Percentiles rank a stretch among this genome's conserved stretches.
phyloP scores from a whole-genome alignment of 371 early-diverging fungal species.

The Apophysomyces ossiformis region DNA sequence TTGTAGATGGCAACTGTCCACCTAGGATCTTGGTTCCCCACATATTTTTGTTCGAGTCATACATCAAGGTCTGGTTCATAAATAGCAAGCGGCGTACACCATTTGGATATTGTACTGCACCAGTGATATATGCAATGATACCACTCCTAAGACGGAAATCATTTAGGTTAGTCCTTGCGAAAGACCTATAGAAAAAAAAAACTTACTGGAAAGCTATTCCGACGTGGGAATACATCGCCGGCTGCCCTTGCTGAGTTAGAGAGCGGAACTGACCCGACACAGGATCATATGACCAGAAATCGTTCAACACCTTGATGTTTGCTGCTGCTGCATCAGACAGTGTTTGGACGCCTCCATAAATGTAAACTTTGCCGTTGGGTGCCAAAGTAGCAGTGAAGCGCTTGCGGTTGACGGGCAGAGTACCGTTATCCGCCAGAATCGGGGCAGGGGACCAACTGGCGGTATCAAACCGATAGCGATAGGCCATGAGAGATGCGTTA shows the following conservation, averaged over 20 bases:
- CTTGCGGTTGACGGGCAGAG: conserved; percentile 13
- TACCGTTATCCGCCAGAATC: conserved; percentile 8
- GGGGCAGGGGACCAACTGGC: conserved; percentile 6
- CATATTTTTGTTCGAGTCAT: neutral
- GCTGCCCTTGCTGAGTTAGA: neutral
- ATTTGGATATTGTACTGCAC: neutral
- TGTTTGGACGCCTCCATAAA: conserved; percentile 16
- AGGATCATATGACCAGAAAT: conserved; percentile 21
- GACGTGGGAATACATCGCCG: conserved; percentile 14
- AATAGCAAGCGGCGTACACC: neutral
- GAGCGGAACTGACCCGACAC: conserved; percentile 7
- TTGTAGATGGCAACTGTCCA: neutral
- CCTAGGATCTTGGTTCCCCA: neutral
- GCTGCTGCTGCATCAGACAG: neutral
- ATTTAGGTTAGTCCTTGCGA: neutral
- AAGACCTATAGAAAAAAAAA: neutral
- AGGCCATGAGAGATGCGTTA: neutral
- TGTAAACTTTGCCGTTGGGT: conserved; percentile 20
- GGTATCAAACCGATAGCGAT: conserved; percentile 17
- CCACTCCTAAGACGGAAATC: neutral
- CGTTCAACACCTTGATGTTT: neutral
- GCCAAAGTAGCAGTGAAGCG: neutral
- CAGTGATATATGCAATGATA: neutral
- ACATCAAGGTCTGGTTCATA: neutral
- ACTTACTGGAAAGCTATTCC: conserved; percentile 18